Evolutionary conservation across 257 asterid genomes (phyloP), one percentile per base, ranked within the genome.

Genomic region (Lycium ferocissimum): DNA sequence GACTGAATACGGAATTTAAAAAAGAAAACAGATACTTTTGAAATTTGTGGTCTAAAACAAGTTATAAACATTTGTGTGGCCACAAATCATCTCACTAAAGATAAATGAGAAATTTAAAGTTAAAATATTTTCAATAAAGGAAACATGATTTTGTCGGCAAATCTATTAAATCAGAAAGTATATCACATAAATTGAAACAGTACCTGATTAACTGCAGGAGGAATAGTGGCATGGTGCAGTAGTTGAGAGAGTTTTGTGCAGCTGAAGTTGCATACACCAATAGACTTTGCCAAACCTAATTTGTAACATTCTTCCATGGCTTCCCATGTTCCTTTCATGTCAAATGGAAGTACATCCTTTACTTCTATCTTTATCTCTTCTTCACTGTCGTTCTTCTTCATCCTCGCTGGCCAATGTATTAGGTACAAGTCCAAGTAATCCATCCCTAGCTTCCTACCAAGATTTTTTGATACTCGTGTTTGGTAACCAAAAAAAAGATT

Each of bases 261-360:
- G 80, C 91, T 87, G 86, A 90, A 93, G 76, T 93, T 93, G 93
- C 93, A 88, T 4, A 91, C 93, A 70, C 94, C 94, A 62, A 93
- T 89, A 7, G 94, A 91, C 53, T 91, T 92, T 1, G 89, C 89
- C 75, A 93, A 70, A 3, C 96, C 96, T 73, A 89, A 63, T 33
- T 78, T 87, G 38, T 22, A 20, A 80, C 93, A 91, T 45, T 85
- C 89, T 87, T 93, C 95, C 95, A 93, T 90, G 4, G 88, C 96
- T 84, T 89, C 85, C 96, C 96, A 91, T 9, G 92, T 89, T 33
- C 87, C 90, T 14, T 63, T 87, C 0, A 82, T 81, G 40, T 91
- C 93, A 76, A 90, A 90, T 35, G 86, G 86, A 76, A 90, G 86
- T 79, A 88, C 8, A 43, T 87, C 88, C 63, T 86, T 91, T n/a